These are phyloP conservation scores for Penicillium sp. DNA, from an alignment of 2,329 filamentous ascomycete species.

Conservation along the genomic window DNA sequence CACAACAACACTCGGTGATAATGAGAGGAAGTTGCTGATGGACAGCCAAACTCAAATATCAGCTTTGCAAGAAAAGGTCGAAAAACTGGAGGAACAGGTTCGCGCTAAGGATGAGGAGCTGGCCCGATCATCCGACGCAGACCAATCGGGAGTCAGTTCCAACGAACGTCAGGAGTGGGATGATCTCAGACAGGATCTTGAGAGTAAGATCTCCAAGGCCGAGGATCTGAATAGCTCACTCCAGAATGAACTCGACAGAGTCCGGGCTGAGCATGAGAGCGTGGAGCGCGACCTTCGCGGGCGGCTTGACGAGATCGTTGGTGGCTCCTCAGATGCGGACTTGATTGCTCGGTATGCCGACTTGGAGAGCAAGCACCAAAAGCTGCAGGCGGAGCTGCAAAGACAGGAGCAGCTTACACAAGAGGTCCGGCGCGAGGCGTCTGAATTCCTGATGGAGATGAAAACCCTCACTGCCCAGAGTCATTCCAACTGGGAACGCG, in stretches of 20 bases:
- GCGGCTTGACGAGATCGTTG: conserved; percentile 51
- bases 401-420: conserved; percentile 80
- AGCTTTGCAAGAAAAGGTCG: conserved; percentile 69
- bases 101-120: conserved; percentile 69
- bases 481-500: conserved; percentile 71
- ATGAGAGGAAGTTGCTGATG: conserved; percentile 66
- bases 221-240: conserved; percentile 74
- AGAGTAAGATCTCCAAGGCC: conserved; percentile 68
- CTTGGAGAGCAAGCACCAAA: conserved; percentile 60
- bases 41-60: conserved; percentile 77
- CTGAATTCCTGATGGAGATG: conserved; percentile 85
- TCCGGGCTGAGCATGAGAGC: conserved; percentile 63
- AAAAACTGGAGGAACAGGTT: conserved; percentile 64
- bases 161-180: conserved; percentile 67
- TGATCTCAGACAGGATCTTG: conserved; percentile 61
- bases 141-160: conserved; percentile 48
- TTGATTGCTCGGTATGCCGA: conserved; percentile 57
- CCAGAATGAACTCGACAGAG: conserved; percentile 69
- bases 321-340: conserved; percentile 47
- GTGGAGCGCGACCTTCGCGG: conserved; percentile 60
- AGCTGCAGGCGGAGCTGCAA: conserved; percentile 59
- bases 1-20: conserved; percentile 49
- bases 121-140: conserved; percentile 55
- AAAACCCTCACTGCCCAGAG: conserved; percentile 75
- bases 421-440: conserved; percentile 78